Percentiles rank a stretch among this genome's conserved stretches.
Conservation (phyloP, 805 yeast species). For the Saturnispora kantuleensis region DNA sequence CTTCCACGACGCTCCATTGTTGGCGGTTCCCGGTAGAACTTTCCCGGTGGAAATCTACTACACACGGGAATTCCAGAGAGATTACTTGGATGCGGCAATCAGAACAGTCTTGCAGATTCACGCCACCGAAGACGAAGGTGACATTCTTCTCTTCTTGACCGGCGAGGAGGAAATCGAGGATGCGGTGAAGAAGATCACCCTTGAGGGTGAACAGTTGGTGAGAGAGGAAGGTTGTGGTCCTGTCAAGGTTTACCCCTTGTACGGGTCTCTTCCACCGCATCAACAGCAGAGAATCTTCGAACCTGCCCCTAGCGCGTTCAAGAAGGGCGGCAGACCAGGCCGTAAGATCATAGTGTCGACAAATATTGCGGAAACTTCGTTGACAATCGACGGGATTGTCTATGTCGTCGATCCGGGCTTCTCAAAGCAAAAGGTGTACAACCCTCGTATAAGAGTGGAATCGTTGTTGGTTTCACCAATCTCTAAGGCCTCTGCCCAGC, state of each 20-base stretch:
- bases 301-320: constrained; percentile 70
- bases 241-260: constrained; percentile 78
- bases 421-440: constrained; percentile 91
- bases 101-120: constrained; percentile 94
- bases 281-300: constrained; percentile 92
- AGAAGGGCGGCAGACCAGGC: constrained; percentile 81
- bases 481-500: constrained; percentile 95
- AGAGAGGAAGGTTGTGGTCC: constrained; percentile 92
- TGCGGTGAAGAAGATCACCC: constrained; percentile 77
- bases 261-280: constrained; percentile 93
- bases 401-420: constrained; percentile 97
- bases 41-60: constrained; percentile 95
- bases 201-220: constrained; percentile 82
- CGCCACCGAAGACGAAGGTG: constrained; percentile 93
- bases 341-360: constrained; percentile 88
- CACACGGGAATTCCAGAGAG: constrained; percentile 94
- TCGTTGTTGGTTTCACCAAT: constrained; percentile 91
- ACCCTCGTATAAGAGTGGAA: constrained; percentile 93
- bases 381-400: constrained; percentile 95
- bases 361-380: constrained; percentile 94
- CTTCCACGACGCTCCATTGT: constrained; percentile 83
- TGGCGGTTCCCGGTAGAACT: constrained; percentile 97
- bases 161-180: constrained; percentile 99
- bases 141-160: constrained; percentile 73
- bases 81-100: constrained; percentile 88